Percentiles rank a stretch among this genome's conserved stretches.
Conservation (phyloP, 345 rosid species). For the Citrus unshiu region DNA sequence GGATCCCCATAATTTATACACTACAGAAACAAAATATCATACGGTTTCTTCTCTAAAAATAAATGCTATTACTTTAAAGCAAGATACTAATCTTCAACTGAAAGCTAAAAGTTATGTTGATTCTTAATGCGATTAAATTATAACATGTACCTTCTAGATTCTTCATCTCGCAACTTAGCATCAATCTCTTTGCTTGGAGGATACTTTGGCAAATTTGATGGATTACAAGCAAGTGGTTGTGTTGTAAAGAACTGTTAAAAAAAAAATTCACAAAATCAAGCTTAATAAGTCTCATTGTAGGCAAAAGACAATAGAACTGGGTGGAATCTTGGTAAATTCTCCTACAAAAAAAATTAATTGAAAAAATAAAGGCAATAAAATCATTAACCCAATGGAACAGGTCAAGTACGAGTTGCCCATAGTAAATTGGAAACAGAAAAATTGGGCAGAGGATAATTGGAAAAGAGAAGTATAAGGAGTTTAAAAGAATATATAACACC, state of each 20-base stretch:
- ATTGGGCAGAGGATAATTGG: not conserved
- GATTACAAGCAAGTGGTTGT: conserved; percentile 83
- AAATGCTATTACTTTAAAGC: not conserved
- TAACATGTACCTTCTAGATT: conserved; percentile 55
- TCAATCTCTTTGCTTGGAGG: conserved; percentile 98
- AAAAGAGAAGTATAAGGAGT: not conserved
- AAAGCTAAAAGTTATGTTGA: not conserved
- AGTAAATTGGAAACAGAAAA: not conserved
- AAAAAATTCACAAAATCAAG: not conserved
- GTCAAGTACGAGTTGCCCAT: not conserved
- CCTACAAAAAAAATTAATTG: not conserved
- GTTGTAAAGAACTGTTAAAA: conserved; percentile 61
- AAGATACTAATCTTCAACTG: not conserved
- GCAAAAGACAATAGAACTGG: not conserved
- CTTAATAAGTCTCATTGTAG: not conserved
- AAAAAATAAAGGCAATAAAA: not conserved
- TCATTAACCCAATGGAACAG: not conserved
- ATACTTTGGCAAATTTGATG: conserved; percentile 86
- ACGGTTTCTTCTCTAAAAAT: not conserved
- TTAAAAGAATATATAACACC: not conserved
- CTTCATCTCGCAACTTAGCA: conserved; percentile 79
- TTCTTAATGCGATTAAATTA: not conserved
- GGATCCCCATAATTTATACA: not conserved
- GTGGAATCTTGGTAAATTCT: not conserved
- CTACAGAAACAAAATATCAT: not conserved